phyloP scores from a whole-genome alignment of 352 stramenopile genomes.

The Phytophthora hybrid region DNA sequence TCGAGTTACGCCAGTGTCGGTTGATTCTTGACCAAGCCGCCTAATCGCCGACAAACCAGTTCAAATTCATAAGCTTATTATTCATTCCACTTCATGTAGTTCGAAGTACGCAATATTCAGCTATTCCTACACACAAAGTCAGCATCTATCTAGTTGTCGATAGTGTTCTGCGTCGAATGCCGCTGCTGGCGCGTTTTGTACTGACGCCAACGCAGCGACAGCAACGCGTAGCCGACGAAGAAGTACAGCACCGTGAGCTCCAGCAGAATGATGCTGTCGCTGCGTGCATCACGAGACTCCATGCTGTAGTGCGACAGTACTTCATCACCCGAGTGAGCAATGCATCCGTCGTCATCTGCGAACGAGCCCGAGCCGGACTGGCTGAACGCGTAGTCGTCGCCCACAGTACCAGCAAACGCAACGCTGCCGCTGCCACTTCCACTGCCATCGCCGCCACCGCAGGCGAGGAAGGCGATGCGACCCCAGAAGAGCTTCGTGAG shows the following conservation, averaged over 20 bases:
- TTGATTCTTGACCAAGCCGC: neutral
- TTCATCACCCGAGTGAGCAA: slow-evolving; percentile 48
- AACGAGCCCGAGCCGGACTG: slow-evolving; percentile 31
- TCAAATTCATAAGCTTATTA: too few species aligned
- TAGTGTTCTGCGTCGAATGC: neutral
- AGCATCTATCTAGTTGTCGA: slow-evolving; percentile 6
- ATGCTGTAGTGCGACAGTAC: slow-evolving; percentile 67
- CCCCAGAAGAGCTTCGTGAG: slow-evolving; percentile 57
- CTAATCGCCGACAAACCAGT: too few species aligned
- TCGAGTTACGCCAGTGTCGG: neutral
- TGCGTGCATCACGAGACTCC: slow-evolving; percentile 31
- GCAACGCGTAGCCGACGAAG: slow-evolving; percentile 43
- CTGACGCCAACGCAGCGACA: slow-evolving; percentile 45
- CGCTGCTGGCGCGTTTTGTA: slow-evolving; percentile 32
- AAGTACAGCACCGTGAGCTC: slow-evolving; percentile 45
- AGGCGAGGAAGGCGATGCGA: slow-evolving; percentile 34
- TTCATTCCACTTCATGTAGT: neutral
- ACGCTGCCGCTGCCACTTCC: slow-evolving; percentile 31
- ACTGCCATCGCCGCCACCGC: slow-evolving; percentile 23
- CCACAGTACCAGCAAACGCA: slow-evolving; percentile 24
- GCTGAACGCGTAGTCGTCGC: slow-evolving; percentile 31
- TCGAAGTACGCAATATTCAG: neutral
- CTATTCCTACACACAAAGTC: slow-evolving; percentile 1
- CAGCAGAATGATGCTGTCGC: slow-evolving; percentile 56
- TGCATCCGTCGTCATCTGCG: slow-evolving; percentile 37